Base-by-base conservation (phyloP, 2,329 filamentous ascomycete genomes). In the Cladosporium sphaerospermum region DNA sequence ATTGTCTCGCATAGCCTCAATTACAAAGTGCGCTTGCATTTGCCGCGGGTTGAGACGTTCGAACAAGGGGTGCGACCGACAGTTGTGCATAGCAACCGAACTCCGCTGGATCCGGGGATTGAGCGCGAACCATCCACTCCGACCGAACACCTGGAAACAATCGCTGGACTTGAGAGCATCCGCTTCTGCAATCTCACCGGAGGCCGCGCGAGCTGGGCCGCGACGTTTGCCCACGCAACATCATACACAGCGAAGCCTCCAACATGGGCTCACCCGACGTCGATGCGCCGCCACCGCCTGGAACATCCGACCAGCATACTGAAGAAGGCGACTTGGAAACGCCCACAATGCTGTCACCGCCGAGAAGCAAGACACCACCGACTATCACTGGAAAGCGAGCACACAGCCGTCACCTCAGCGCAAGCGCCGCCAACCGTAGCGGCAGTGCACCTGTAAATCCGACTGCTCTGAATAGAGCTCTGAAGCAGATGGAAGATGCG, bases 401-500 rank as follows among this genome's bases (percentile, higher is more conserved):
- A 66, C 64, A 64, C 62, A 63, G 63, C 46, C 65, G 48, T 16
- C 32, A 62, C 13, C 56, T 61, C 19, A 61, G 60, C 44, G 57
- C 61, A 59, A 54, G 40, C 18, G 55, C 53, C 52, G 33, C 58
- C 52, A 16, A 62, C 63, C 61, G 67, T 61, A 67, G 67, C 44
- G 70, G 64, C 46, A 74, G 78, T 16, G 80, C 82, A 57, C 73
- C 80, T 1, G 71, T 84, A 41, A 83, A 84, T 67, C 69, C 83
- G 9, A 74, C 74, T 53, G 80, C 79, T 8, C 68, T 86, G 54
- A 79, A 75, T 53, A 82, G 77, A 65, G 82, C 82, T 23, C 69
- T 86, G 58, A 80, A 80, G 61, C 77, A 82, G 42, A 78, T 82
- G 58, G 81, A 85, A 60, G 77, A 82, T 54, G 76, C 75, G 10